Evolutionary conservation across 129 eudicot species (phyloP).

Genomic region (Smallanthus sonchifolius): DNA sequence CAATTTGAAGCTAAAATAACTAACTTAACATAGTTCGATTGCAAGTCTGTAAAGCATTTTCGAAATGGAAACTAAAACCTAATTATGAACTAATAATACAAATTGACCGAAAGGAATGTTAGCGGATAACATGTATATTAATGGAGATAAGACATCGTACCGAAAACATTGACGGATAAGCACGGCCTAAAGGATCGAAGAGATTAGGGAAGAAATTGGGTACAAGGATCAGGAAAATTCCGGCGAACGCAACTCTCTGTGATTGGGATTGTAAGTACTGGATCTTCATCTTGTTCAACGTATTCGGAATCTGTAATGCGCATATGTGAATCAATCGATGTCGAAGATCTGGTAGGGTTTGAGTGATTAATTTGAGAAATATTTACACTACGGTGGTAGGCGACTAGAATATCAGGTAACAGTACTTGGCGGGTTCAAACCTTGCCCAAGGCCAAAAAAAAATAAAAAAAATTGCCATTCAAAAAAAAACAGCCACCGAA

Average conservation of each 20-base stretch:
- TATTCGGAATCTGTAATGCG: slow-evolving; percentile 11
- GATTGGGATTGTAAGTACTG: slow-evolving; percentile 31
- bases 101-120: not conserved
- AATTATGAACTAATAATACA: not conserved
- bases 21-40: no score
- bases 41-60: not conserved
- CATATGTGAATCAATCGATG: slow-evolving; percentile 5
- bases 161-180: slow-evolving; percentile 57
- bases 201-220: slow-evolving; percentile 61
- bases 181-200: slow-evolving; percentile 51
- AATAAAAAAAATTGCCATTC: no score
- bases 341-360: not conserved
- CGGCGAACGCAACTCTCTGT: slow-evolving; percentile 36
- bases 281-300: slow-evolving; percentile 30
- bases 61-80: no score
- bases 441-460: no score
- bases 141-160: slow-evolving; percentile 25
- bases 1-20: not conserved
- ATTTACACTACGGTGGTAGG: no score
- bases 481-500: no score
- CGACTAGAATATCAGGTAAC: no score
- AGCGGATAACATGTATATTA: not conserved
- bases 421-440: no score
- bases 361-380: not conserved
- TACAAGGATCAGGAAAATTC: slow-evolving; percentile 40